Percentiles rank a stretch among this genome's conserved stretches.
These are phyloP conservation scores for Coelastrella sp. DNA, from an alignment of 139 green algal species.

Conservation along the genomic window DNA sequence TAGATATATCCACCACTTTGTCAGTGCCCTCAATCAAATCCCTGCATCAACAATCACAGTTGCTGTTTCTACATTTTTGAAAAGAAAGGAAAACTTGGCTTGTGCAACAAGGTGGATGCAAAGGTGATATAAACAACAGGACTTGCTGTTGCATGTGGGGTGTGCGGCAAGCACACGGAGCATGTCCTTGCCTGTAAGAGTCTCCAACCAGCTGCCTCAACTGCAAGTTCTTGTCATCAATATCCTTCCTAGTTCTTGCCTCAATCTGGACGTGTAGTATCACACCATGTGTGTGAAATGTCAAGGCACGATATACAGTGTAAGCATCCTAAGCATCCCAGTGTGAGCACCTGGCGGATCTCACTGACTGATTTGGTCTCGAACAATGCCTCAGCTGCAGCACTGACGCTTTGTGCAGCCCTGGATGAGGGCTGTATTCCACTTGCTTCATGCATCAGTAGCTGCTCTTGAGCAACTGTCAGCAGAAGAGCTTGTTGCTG, in stretches of 20 bases:
- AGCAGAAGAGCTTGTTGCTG: no score
- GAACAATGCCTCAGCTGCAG: constrained; percentile 83
- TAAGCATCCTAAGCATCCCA: not conserved
- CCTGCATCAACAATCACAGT: constrained; percentile 71
- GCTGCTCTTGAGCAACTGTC: no score
- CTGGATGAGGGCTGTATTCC: not conserved
- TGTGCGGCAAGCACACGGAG: no score
- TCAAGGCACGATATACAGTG: no score
- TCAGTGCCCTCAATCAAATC: constrained; percentile 95
- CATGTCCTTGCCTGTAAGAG: constrained; percentile 79
- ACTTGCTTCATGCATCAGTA: no score
- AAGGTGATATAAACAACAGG: no score
- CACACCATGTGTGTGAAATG: no score
- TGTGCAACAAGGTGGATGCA: no score
- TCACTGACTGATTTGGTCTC: constrained; percentile 82
- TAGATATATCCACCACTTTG: constrained; percentile 87
- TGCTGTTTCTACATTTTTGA: no score
- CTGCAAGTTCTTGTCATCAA: constrained; percentile 92
- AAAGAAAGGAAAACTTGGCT: no score
- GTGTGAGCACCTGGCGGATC: constrained; percentile 76
- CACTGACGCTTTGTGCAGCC: constrained; percentile 10
- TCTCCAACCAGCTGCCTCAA: constrained; percentile 88
- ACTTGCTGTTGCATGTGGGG: no score
- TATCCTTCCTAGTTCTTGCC: constrained; percentile 77
- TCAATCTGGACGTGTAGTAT: constrained; percentile 82